phyloP scores from a whole-genome alignment of 306 rosid species.

The Sicyos edulis region DNA sequence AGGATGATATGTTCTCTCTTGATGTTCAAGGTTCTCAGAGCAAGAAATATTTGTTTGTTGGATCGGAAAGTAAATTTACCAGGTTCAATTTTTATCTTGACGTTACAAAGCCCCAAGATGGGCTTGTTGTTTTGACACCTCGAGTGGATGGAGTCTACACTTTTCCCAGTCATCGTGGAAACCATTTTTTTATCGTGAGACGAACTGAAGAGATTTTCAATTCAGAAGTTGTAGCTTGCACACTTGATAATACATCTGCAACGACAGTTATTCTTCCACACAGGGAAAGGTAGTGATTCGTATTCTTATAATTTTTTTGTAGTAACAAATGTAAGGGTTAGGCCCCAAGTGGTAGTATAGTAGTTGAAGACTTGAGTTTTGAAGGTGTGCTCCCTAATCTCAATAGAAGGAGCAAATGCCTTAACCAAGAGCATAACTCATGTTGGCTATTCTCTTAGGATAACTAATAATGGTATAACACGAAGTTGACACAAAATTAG shows the following conservation, averaged over 20 bases:
- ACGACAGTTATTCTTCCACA: slow-evolving; percentile 73
- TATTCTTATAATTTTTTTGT: background rate
- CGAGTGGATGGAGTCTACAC: slow-evolving; percentile 73
- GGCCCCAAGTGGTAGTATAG: no score
- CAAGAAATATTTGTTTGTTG: slow-evolving; percentile 75
- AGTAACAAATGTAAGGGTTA: background rate
- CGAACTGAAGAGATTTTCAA: slow-evolving; percentile 69
- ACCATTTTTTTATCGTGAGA: slow-evolving; percentile 67
- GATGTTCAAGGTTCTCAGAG: slow-evolving; percentile 75
- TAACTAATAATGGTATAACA: background rate
- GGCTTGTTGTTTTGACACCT: slow-evolving; percentile 66
- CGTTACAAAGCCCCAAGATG: slow-evolving; percentile 62
- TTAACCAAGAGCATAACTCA: background rate
- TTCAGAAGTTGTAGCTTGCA: slow-evolving; percentile 76
- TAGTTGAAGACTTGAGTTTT: no score
- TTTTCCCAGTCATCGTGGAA: slow-evolving; percentile 70
- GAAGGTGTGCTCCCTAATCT: background rate
- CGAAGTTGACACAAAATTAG: no score
- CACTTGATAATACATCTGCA: slow-evolving; percentile 53
- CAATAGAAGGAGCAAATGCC: background rate
- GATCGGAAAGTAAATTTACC: slow-evolving; percentile 74
- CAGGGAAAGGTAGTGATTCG: slow-evolving; percentile 59
- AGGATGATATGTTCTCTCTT: slow-evolving; percentile 70
- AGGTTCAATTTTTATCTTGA: slow-evolving; percentile 87
- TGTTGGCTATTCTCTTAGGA: background rate